Evolutionary conservation across 2,329 filamentous ascomycete species (phyloP), one percentile per base, ranked within the genome.

Genomic region (Hortaea sp.): DNA sequence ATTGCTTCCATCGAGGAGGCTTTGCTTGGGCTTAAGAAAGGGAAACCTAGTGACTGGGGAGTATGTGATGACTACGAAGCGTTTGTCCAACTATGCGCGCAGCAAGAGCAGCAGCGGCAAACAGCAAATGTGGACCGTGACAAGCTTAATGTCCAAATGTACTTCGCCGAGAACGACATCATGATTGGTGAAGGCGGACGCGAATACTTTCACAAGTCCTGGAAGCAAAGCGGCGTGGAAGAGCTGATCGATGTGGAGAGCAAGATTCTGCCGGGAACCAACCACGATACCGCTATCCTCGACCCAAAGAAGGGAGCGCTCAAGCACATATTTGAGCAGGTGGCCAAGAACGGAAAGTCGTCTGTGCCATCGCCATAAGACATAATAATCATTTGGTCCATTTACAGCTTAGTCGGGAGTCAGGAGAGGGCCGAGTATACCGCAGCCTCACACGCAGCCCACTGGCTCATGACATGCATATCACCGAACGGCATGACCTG

Each of bases 171-270:
- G 11, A 60, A 55, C 3, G 72, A 74, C 57, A 51, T 63, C 1
- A 61, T 74, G 66, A 67, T 69, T 39, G 69, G 68, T 0, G 61
- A 62, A 39, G 57, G 58, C 9, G 71, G 71, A 2, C 62, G 63
- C 55, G 45, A 56, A 37, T 73, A 71, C 57, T 69, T 72, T 42
- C 62, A 71, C 46, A 40, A 61, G 4, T 69, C 68, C 45, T 74
- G 68, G 66, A 50, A 43, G 13, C 50, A 54, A 28, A 47, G 54
- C 9, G 60, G 57, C 5, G 53, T 61, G 9, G 53, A 53, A 2
- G 54, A 54, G 6, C 53, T 50, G 0, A 53, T 72, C 29, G 58
- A 66, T 40, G 66, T 71, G n/a, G 44, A 55, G n/a, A 57, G 53
- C 12, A 50, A 5, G 10, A 53, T 55, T 6, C 49, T 66, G 7